A percentile compares a stretch with the other conserved stretches of the same genome.
Conservation (phyloP, 2,329 filamentous ascomycete species). For the Ampelomyces quisqualis region DNA sequence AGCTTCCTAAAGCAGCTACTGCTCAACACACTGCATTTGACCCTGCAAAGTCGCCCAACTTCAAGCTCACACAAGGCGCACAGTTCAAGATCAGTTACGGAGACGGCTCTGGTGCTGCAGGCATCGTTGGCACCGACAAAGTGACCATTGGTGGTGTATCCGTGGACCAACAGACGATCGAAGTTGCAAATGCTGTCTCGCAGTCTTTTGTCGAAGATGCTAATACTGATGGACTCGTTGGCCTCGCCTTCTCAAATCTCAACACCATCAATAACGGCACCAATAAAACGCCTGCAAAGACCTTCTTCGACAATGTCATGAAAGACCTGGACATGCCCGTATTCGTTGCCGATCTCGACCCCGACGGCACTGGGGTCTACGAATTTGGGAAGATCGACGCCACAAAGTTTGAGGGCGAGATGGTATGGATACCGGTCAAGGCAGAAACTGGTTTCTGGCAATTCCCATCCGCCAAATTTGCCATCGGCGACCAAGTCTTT, state of each 20-base stretch:
- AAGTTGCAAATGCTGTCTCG: constrained; percentile 63
- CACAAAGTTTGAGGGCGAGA: constrained; percentile 61
- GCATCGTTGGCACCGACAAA: constrained; percentile 66
- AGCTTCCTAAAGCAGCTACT: constrained; percentile 51
- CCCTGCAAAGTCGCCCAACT: constrained; percentile 54
- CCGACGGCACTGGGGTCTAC: constrained; percentile 63
- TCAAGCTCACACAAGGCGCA: constrained; percentile 51
- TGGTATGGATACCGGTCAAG: constrained; percentile 65
- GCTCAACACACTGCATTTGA: constrained; percentile 59
- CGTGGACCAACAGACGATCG: constrained; percentile 64
- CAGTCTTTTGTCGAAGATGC: constrained; percentile 59
- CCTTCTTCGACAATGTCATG: constrained; percentile 72
- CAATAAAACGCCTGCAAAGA: constrained; percentile 63
- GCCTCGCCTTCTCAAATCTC: constrained; percentile 65
- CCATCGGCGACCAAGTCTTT: constrained; percentile 57
- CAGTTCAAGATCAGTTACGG: constrained; percentile 69
- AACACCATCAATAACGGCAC: constrained; percentile 58
- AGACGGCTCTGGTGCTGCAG: constrained; percentile 63
- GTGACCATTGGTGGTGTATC: constrained; percentile 67
- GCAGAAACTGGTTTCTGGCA: constrained; percentile 68
- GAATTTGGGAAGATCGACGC: constrained; percentile 72
- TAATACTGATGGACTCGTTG: constrained; percentile 68
- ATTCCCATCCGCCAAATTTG: constrained; percentile 59
- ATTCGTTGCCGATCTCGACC: constrained; percentile 69
- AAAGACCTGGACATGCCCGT: constrained; percentile 62